Evolutionary conservation across 331 rosid species (phyloP), one percentile per base, ranked within the genome.

Genomic region (Rosa hybrid): DNA sequence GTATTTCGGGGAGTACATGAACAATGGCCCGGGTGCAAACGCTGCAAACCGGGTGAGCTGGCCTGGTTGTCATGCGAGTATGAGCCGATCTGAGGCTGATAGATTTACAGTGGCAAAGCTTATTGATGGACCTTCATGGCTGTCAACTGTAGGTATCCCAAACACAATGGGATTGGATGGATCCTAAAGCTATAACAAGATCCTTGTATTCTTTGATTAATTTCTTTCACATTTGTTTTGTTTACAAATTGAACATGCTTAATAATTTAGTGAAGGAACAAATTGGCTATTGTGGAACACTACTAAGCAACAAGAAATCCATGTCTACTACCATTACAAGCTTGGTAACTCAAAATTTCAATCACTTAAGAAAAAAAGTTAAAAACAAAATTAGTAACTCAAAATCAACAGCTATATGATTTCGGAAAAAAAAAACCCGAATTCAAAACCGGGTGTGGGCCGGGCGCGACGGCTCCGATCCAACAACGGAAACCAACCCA

Each of bases 401-500:
- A 34, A 34, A 34, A 34, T 34, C 38, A 34, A 34, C 38, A 34
- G 38, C 38, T 3, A 34, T 34, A 34, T 34, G 38, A 3, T 34
- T 34, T 18, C 25, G 63, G 34, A 30, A 30, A 30, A 30, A 30
- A 57, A 57, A n/a, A 34, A 34, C 38, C 38, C 38, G 38, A 34
- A 34, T 34, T 57, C 64, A 60, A 23, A 60, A 60, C 72, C 75
- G 78, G 69, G 81, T 74, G 57, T 71, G n/a, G 45, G 23, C 67
- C 25, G 86, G 72, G 44, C 78, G 71, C 6, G 25, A 20, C 17
- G 84, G 88, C 71, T 82, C 90, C 34, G 82, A 83, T 38, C 88
- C 92, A 7, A 89, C 97, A 51, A 90, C 92, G 3, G 95, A 89
- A 21, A 84, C 62, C 89, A 94, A 84, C 12, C 94, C 86, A 9